Evolutionary conservation across 2,329 filamentous ascomycete species (phyloP).

Genomic region (Decorospora gaudefroyi): DNA sequence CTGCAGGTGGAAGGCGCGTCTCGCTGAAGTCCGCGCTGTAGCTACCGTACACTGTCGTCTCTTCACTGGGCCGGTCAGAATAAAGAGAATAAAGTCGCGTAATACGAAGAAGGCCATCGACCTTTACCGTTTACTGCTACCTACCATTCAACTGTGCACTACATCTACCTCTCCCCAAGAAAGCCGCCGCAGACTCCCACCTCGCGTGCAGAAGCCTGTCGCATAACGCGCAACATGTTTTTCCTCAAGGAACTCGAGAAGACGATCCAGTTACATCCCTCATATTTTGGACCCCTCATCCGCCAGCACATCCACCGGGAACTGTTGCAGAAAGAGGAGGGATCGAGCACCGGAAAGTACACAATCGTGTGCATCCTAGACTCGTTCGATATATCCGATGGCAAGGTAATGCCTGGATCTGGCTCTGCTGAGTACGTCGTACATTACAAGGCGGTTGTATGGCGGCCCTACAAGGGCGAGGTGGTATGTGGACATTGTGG

Average conservation of each 20-base stretch:
- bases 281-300: constrained; percentile 94
- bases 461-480: constrained; percentile 97
- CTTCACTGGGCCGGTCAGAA: constrained; percentile 24
- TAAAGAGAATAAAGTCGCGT: constrained; percentile 36
- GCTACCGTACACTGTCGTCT: constrained; percentile 22
- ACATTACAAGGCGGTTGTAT: constrained; percentile 92
- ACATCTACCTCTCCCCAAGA: constrained; percentile 9
- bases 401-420: constrained; percentile 86
- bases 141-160: constrained; percentile 20
- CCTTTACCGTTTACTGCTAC: constrained; percentile 8
- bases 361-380: constrained; percentile 99
- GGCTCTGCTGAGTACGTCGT: constrained; percentile 94
- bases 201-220: constrained; percentile 12
- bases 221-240: constrained; percentile 69
- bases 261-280: constrained; percentile 91
- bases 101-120: constrained; percentile 22
- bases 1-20: constrained; percentile 41
- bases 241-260: constrained; percentile 98
- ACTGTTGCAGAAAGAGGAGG: constrained; percentile 90
- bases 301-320: constrained; percentile 87
- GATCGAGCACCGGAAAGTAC: constrained; percentile 91
- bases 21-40: constrained; percentile 28
- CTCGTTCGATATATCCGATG: constrained; percentile 91
- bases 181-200: constrained; percentile 13
- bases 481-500: constrained; percentile 66